Evolutionary conservation across 1,139 yeast genomes (phyloP), one percentile per base, ranked within the genome.

Genomic region (Hansenula sp.): DNA sequence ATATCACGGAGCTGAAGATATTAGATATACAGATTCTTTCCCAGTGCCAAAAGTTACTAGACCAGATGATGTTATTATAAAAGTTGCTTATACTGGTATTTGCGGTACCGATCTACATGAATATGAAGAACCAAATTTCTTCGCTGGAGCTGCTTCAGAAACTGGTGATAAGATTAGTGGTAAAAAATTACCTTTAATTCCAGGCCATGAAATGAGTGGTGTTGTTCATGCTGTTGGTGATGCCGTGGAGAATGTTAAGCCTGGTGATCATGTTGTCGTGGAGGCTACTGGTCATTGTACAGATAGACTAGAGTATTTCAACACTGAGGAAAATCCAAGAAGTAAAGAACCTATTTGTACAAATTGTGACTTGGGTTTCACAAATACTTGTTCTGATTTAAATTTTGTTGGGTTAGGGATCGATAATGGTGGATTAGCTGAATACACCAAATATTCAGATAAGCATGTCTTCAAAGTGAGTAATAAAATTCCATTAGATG

Each of bases 121-220:
- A 54, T 77, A 66, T 49, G 61, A 66, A 35, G 77, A 72, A 28
- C 80, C 82, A 4, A 72, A 73, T 42, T 77, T 77, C 54, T 76
- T 77, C 56, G 60, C 61, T 24, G 49, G 57, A 18, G 66, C 66
- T 18, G 68, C 63, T 5, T 45, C 47, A 12, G 57, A 63, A 33
- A 55, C 51, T 15, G 60, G 60, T 34, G 58, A 56, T 29, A 49
- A 46, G 30, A 65, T 71, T 39, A 62, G 70, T 32, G 70, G 69
- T 34, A 59, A 58, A 38, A 59, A 59, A 38, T 52, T 66, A 19
- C 77, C 77, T n/a, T 61, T 68, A 45, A 65, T 71, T 4, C 56
- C 84, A 64, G 91, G 90, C 28, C 91, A 84, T 57, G 91, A 84
- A 59, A 66, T 70, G 51, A 60, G 73, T 7, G 79, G 77, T 35